Percentiles rank a stretch among this genome's conserved stretches.
Evolutionary conservation across 1,139 yeast genomes (phyloP).

Genomic region (Suhomyces maxii): DNA sequence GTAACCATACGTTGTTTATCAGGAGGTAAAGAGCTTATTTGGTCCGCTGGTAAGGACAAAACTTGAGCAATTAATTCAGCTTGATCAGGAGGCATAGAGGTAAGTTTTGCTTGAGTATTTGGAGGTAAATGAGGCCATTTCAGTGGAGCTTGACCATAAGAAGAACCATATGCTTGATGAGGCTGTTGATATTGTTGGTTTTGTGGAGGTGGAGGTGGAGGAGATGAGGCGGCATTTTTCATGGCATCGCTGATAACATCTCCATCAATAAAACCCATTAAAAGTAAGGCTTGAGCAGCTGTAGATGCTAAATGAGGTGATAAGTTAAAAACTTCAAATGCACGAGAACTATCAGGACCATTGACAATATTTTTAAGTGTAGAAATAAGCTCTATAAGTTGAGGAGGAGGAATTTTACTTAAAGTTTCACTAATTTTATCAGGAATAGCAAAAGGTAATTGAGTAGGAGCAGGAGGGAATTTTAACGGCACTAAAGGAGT

Average conservation of each 20-base stretch:
- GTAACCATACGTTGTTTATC: conserved; percentile 65
- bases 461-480: conserved; percentile 27
- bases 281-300: conserved; percentile 69
- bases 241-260: conserved; percentile 56
- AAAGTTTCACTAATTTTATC: conserved; percentile 58
- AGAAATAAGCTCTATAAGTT: conserved; percentile 64
- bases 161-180: conserved; percentile 7
- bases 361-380: conserved; percentile 55
- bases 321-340: conserved; percentile 51
- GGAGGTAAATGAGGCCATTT: conserved; percentile 55
- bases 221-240: conserved; percentile 32
- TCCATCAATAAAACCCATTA: conserved; percentile 73
- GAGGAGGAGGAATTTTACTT: conserved; percentile 66
- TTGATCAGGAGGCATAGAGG: conserved; percentile 52
- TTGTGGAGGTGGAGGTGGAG: conserved; percentile 19
- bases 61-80: conserved; percentile 69
- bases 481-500: conserved; percentile 9
- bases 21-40: conserved; percentile 54
- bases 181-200: conserved; percentile 9
- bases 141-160: conserved; percentile 7
- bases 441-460: conserved; percentile 42
- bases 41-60: conserved; percentile 55
- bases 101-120: conserved; percentile 48
- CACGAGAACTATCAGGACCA: conserved; percentile 52
- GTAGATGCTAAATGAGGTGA: conserved; percentile 62